Conservation (phyloP, 176 grass and related monocot species). For the Oryza glumipatula region DNA sequence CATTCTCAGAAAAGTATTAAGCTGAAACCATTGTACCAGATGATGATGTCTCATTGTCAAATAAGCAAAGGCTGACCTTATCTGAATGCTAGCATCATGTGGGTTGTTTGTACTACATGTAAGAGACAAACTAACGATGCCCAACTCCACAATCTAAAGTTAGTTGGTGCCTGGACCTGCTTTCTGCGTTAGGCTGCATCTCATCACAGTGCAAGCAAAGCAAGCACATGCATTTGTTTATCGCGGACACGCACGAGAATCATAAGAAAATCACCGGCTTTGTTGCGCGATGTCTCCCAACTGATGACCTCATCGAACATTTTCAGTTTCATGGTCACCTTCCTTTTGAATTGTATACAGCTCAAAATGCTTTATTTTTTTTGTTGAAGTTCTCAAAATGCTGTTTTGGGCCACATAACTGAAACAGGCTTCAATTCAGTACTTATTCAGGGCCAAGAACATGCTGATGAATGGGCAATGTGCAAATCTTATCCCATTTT, state of each 20-base stretch:
- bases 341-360: background rate
- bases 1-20: background rate
- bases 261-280: background rate
- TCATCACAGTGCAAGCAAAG: background rate
- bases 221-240: background rate
- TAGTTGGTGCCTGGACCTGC: background rate
- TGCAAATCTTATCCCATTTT: background rate
- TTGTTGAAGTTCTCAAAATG: no score
- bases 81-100: background rate
- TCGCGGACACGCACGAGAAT: background rate
- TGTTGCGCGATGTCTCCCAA: slow-evolving; percentile 20
- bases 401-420: background rate
- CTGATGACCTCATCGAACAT: background rate
- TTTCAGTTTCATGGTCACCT: background rate
- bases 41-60: background rate
- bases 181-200: background rate
- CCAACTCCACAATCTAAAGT: background rate
- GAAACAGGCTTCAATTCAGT: background rate
- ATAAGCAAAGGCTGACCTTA: background rate
- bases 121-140: slow-evolving; percentile 11
- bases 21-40: background rate
- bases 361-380: background rate
- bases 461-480: background rate
- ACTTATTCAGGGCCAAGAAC: background rate
- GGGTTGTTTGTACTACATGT: background rate